A percentile compares a stretch with the other conserved stretches of the same genome.
phyloP scores from a whole-genome alignment of 768 basidiomycete species.

The Zangia roseola region DNA sequence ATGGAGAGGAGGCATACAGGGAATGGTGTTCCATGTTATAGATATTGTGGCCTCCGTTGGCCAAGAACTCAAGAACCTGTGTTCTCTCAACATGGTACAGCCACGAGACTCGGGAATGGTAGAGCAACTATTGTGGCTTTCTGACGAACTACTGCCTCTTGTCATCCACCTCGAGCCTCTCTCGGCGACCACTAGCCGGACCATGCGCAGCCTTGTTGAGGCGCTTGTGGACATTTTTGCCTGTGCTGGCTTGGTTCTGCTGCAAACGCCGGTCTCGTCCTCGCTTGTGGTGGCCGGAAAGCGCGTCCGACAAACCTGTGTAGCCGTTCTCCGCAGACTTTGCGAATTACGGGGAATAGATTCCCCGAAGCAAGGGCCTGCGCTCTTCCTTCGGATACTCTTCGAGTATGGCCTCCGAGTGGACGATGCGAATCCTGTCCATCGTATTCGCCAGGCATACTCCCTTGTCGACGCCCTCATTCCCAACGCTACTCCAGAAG shows the following conservation, averaged over 20 bases:
- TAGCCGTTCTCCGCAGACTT: constrained; percentile 46
- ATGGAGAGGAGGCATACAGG: constrained; percentile 60
- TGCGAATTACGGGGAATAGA: constrained; percentile 29
- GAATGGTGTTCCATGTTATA: constrained; percentile 55
- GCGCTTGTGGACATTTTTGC: constrained; percentile 55
- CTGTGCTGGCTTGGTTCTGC: constrained; percentile 48
- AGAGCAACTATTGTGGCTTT: constrained; percentile 55
- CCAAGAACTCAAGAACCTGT: constrained; percentile 54
- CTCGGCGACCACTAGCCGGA: constrained; percentile 52
- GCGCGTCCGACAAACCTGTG: constrained; percentile 50
- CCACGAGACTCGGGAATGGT: constrained; percentile 40
- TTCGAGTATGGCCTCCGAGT: constrained; percentile 46
- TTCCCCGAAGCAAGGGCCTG: constrained; percentile 39
- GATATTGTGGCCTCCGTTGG: constrained; percentile 49
- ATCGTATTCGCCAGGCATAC: constrained; percentile 55
- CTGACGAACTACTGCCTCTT: constrained; percentile 53
- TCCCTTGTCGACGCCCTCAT: constrained; percentile 57
- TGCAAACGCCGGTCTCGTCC: constrained; percentile 35
- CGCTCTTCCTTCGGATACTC: constrained; percentile 54
- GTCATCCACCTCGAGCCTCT: constrained; percentile 44
- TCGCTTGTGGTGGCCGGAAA: constrained; percentile 25
- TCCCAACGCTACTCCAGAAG: constrained; percentile 33
- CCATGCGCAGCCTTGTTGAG: constrained; percentile 42
- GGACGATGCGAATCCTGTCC: constrained; percentile 52
- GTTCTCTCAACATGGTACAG: constrained; percentile 40